Evolutionary conservation across 2,329 filamentous ascomycete genomes (phyloP).

Genomic region (Cyphellophora attinorum): DNA sequence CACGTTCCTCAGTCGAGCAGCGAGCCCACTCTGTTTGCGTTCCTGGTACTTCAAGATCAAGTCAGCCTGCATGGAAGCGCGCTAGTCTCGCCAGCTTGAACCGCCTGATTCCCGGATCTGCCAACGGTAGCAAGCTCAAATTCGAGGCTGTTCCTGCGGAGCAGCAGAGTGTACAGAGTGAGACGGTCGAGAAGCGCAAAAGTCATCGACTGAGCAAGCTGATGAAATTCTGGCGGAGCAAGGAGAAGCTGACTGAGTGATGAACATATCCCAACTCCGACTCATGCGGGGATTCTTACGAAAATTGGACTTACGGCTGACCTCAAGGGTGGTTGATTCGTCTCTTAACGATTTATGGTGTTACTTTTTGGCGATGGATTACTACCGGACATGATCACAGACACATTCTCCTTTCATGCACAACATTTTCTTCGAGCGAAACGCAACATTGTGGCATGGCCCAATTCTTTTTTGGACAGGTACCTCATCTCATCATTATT

Average conservation of each 20-base stretch:
- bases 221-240: conserved; percentile 40
- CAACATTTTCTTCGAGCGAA: too few species aligned
- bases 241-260: conserved; percentile 31
- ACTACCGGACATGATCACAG: too few species aligned
- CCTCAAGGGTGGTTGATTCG: too few species aligned
- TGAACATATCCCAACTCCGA: background rate
- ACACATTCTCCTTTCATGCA: too few species aligned
- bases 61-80: conserved; percentile 28
- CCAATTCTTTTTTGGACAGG: too few species aligned
- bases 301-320: too few species aligned
- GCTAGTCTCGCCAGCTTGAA: conserved; percentile 40
- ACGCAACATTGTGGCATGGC: too few species aligned
- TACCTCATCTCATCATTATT: too few species aligned
- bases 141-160: conserved; percentile 16
- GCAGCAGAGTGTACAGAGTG: conserved; percentile 29
- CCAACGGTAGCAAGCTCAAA: conserved; percentile 28
- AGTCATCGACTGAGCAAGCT: conserved; percentile 35
- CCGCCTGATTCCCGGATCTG: conserved; percentile 32
- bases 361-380: too few species aligned
- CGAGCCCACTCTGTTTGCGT: conserved; percentile 35
- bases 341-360: too few species aligned
- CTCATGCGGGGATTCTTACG: background rate
- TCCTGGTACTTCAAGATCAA: conserved; percentile 27
- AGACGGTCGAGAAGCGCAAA: conserved; percentile 31
- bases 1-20: conserved; percentile 30